Evolutionary conservation across 176 grass and related monocot genomes (phyloP).

Genomic region (Bromus sterilis): DNA sequence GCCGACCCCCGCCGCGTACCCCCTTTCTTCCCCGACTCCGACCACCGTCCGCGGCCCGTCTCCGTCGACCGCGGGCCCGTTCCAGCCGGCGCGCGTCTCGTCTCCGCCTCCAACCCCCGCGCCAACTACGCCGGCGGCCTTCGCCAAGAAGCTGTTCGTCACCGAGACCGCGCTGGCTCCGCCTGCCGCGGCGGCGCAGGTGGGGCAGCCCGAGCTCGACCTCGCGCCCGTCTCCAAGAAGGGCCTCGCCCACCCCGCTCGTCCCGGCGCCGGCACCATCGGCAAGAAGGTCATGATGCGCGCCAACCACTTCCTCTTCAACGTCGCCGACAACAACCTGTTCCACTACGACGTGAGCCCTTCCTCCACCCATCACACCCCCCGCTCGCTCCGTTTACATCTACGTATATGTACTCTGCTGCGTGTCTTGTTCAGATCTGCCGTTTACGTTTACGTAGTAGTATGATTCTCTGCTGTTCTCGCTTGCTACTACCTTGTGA

Average conservation of each 20-base stretch:
- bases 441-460: not conserved
- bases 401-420: too few relatives aligned
- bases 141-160: constrained; percentile 46
- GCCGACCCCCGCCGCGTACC: not conserved
- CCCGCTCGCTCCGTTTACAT: not conserved
- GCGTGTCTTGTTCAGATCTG: not conserved
- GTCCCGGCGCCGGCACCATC: not conserved
- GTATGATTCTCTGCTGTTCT: too few relatives aligned
- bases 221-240: constrained; percentile 42
- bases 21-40: too few relatives aligned
- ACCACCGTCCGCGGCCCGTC: not conserved
- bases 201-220: not conserved
- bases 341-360: constrained; percentile 74
- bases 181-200: not conserved
- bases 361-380: not conserved
- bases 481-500: not conserved
- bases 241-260: not conserved
- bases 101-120: not conserved
- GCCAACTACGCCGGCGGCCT: not conserved
- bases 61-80: not conserved
- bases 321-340: constrained; percentile 56
- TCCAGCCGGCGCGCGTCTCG: not conserved
- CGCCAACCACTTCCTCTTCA: constrained; percentile 73
- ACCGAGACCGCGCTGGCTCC: constrained; percentile 31
- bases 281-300: constrained; percentile 42